A percentile compares a stretch with the other conserved stretches of the same genome.
Evolutionary conservation across 2,329 filamentous ascomycete genomes (phyloP).

Genomic region (Ceratocystis alfenasii): DNA sequence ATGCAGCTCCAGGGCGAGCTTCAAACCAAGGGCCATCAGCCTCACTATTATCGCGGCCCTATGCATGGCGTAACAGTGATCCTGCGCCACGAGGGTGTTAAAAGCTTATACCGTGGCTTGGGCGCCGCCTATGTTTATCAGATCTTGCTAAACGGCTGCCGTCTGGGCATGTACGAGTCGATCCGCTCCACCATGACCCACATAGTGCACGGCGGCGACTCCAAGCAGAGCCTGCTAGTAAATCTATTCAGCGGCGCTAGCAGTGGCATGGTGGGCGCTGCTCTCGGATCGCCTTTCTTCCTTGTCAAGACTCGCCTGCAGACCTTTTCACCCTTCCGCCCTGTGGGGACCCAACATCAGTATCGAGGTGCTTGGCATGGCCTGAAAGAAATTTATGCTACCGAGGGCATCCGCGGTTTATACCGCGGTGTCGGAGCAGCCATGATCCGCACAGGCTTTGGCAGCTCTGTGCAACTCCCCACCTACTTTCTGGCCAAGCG

Average conservation of each 20-base stretch:
- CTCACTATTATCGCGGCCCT: constrained; percentile 80
- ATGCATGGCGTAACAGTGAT: constrained; percentile 87
- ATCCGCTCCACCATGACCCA: constrained; percentile 61
- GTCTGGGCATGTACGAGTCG: constrained; percentile 94
- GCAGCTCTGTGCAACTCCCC: constrained; percentile 87
- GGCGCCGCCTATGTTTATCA: constrained; percentile 94
- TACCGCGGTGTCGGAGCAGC: constrained; percentile 87
- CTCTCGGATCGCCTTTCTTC: constrained; percentile 93
- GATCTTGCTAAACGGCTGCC: constrained; percentile 89
- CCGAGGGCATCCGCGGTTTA: constrained; percentile 67
- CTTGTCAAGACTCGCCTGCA: constrained; percentile 93
- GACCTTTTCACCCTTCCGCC: constrained; percentile 82
- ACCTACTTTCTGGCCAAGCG: constrained; percentile 98
- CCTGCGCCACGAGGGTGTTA: constrained; percentile 74
- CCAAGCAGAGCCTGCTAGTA: constrained; percentile 72
- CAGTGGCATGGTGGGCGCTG: constrained; percentile 82
- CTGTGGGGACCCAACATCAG: constrained; percentile 90
- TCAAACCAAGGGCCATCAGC: constrained; percentile 71
- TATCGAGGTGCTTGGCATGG: constrained; percentile 83
- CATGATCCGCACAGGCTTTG: constrained; percentile 92
- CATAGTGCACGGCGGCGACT: constrained; percentile 57
- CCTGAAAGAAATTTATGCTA: constrained; percentile 61
- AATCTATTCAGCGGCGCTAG: constrained; percentile 88
- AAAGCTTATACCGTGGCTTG: constrained; percentile 77
- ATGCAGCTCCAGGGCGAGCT: constrained; percentile 95